Conservation (phyloP, 1,139 yeast genomes). For the Scheffersomyces insectosa region DNA sequence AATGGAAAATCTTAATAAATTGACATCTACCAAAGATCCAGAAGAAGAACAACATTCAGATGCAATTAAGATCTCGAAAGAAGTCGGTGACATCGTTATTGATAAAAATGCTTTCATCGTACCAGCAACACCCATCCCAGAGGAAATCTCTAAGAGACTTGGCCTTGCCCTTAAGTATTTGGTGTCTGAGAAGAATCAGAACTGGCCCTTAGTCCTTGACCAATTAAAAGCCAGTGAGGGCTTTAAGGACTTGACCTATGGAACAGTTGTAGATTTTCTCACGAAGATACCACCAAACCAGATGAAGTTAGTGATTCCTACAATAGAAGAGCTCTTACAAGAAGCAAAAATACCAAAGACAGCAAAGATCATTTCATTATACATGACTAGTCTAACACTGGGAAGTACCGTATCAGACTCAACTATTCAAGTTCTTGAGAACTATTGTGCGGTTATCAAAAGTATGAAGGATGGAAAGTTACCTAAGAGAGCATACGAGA, state of each 20-base stretch:
- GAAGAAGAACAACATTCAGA: slow-evolving; percentile 20
- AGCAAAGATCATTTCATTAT: slow-evolving; percentile 39
- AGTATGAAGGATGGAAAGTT: slow-evolving; percentile 17
- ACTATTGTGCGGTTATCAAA: slow-evolving; percentile 18
- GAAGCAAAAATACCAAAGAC: slow-evolving; percentile 36
- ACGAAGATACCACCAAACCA: slow-evolving; percentile 43
- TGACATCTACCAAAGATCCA: neutral
- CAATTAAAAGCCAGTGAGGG: slow-evolving; percentile 45
- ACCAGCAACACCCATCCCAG: slow-evolving; percentile 38
- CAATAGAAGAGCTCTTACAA: slow-evolving; percentile 30
- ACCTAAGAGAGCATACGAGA: slow-evolving; percentile 30
- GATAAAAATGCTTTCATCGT: slow-evolving; percentile 10
- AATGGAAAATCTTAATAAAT: neutral
- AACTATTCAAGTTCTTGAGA: slow-evolving; percentile 25
- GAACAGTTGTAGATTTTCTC: slow-evolving; percentile 44
- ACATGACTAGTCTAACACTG: slow-evolving; percentile 43
- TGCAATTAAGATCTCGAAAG: neutral
- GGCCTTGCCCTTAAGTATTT: slow-evolving; percentile 50
- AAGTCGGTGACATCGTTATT: neutral
- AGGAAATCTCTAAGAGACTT: slow-evolving; percentile 39
- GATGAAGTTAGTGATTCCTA: slow-evolving; percentile 35
- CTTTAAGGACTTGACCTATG: slow-evolving; percentile 33
- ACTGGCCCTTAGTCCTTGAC: slow-evolving; percentile 58
- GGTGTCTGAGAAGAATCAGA: slow-evolving; percentile 44
- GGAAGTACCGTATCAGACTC: slow-evolving; percentile 24